phyloP scores from a whole-genome alignment of 164 flowering plant genomes.

The Kalanchoe fedtschenkoi region DNA sequence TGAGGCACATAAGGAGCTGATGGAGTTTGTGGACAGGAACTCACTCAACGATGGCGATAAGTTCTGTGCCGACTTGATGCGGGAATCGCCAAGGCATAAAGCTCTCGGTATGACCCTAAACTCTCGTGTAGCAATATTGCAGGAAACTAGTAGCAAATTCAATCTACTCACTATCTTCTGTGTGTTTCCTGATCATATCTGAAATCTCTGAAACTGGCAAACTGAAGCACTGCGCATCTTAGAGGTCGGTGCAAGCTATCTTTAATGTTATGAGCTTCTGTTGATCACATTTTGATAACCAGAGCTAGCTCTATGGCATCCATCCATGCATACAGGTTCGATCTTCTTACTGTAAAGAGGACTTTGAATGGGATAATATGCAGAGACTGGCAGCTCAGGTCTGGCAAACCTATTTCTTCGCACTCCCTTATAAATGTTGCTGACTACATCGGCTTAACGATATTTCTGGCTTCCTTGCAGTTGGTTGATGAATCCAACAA shows the following conservation, averaged over 20 bases:
- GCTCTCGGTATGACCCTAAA: constrained; percentile 40
- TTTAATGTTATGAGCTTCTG: not conserved
- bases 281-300: not conserved
- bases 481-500: constrained; percentile 64
- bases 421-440: not conserved
- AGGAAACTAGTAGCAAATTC: not conserved
- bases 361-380: constrained; percentile 94
- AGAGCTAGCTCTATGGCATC: not conserved
- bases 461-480: constrained; percentile 25
- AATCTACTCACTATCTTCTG: not conserved
- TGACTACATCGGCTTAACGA: not conserved
- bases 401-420: not conserved
- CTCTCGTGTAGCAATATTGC: not conserved
- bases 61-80: constrained; percentile 68
- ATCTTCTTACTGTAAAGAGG: constrained; percentile 71
- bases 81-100: constrained; percentile 71
- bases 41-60: constrained; percentile 75
- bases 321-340: constrained; percentile 47
- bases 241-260: constrained; percentile 43
- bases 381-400: constrained; percentile 56
- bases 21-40: constrained; percentile 50
- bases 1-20: constrained; percentile 67
- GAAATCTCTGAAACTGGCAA: not conserved
- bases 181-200: not conserved
- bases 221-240: constrained; percentile 66